Percentiles rank a stretch among this genome's conserved stretches.
Evolutionary conservation across 257 asterid species (phyloP).

Genomic region (Cordia subcordata): DNA sequence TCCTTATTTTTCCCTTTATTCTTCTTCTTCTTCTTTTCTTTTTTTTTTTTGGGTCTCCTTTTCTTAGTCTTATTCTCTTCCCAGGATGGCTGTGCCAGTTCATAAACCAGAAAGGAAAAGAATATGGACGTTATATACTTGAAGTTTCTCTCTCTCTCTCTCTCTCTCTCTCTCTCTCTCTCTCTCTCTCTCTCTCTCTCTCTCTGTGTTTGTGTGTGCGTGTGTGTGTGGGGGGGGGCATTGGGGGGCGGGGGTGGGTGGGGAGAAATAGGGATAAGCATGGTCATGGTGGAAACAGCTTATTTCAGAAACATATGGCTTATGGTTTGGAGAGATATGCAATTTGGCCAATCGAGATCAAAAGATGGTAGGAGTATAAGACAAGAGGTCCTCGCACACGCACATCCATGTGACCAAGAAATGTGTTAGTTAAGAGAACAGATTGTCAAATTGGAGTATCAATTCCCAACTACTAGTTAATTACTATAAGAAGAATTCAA

Average conservation of each 20-base stretch:
- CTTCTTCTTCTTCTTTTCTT: not conserved
- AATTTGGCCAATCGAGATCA: not conserved
- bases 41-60: not conserved
- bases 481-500: too few species aligned
- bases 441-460: not conserved
- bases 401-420: not conserved
- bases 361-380: not conserved
- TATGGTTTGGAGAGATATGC: not conserved
- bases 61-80: not conserved
- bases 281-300: too few species aligned
- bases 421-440: not conserved
- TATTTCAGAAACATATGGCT: not conserved
- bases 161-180: too few species aligned
- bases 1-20: not conserved
- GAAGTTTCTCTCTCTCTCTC: too few species aligned
- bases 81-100: not conserved
- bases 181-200: too few species aligned
- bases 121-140: not conserved
- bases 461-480: too few species aligned
- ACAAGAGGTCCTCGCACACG: not conserved
- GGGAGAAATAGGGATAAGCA: too few species aligned
- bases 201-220: too few species aligned
- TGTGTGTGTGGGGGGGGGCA: too few species aligned
- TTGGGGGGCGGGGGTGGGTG: too few species aligned
- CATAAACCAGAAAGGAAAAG: not conserved